Conservation (phyloP, 1,284 basidiomycete species). For the Trichosporon faecale region DNA sequence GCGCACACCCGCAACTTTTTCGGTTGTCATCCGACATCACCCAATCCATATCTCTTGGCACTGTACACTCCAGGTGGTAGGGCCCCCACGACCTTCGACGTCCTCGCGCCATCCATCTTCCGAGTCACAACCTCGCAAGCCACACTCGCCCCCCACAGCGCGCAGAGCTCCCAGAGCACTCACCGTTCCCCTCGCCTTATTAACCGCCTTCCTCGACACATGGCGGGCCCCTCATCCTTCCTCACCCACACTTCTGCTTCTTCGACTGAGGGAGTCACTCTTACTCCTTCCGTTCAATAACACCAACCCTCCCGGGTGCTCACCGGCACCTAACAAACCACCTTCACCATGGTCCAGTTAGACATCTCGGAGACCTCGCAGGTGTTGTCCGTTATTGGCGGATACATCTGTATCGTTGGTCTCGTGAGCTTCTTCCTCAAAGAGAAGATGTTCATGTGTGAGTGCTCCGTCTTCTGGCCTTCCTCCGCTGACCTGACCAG, state of each 20-base stretch:
- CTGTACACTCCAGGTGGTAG: background rate
- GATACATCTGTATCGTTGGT: conserved; percentile 47
- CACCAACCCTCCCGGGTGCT: conserved; percentile 5
- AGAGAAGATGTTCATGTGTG: conserved; percentile 52
- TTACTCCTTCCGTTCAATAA: conserved; percentile 17
- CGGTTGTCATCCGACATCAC: background rate
- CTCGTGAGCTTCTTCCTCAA: conserved; percentile 52
- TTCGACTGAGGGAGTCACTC: background rate
- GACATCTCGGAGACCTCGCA: conserved; percentile 49
- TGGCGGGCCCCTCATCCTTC: background rate
- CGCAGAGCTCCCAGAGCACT: background rate
- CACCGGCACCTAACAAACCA: background rate
- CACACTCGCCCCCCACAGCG: background rate
- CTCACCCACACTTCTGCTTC: background rate
- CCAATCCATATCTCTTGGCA: background rate
- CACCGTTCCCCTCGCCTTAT: background rate
- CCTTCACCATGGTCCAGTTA: conserved; percentile 44
- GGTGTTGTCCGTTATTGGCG: conserved; percentile 44
- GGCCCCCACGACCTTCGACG: too few relatives aligned
- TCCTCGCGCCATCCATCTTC: too few relatives aligned
- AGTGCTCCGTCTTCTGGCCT: conserved; percentile 15
- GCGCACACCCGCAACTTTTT: background rate
- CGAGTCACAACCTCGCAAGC: background rate
- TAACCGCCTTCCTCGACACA: background rate
- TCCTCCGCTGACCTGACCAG: conserved; percentile 60